These are phyloP conservation scores for Fraxinus quadrangulata DNA, from an alignment of 257 asterid species.

Conservation along the genomic window DNA sequence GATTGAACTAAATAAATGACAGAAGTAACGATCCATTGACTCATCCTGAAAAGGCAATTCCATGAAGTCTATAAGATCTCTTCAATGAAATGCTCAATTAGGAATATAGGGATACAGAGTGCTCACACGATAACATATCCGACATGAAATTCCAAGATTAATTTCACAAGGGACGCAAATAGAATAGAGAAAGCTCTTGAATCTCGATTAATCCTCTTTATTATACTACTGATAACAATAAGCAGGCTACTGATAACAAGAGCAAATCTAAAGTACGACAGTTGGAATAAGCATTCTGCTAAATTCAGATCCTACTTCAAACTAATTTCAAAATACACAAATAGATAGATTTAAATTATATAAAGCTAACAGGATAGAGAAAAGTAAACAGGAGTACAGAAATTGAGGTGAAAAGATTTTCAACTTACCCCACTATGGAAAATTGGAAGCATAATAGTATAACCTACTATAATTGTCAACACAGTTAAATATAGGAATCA, in stretches of 20 bases:
- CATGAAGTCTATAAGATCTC: not conserved
- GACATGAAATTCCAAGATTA: not conserved
- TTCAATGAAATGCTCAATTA: not conserved
- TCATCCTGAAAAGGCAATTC: slow-evolving; percentile 5
- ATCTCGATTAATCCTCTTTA: not conserved
- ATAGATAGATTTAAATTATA: not conserved
- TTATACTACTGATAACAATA: too few species aligned
- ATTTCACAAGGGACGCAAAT: not conserved
- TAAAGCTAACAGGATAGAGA: not conserved
- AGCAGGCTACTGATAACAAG: too few species aligned
- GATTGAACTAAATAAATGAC: not conserved
- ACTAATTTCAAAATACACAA: not conserved
- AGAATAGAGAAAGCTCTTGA: not conserved
- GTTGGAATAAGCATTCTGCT: not conserved
- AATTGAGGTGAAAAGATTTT: not conserved
- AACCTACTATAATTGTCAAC: not conserved
- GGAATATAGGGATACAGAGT: not conserved
- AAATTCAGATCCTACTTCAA: not conserved
- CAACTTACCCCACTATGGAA: not conserved
- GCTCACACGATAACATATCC: not conserved
- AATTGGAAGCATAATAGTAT: not conserved
- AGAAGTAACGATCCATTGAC: not conserved
- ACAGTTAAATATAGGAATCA: not conserved
- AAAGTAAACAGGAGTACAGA: not conserved
- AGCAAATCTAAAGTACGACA: too few species aligned